Conservation (phyloP, 176 grass and related monocot species). For the Triticum aestivum region IWGSC_CS_RefSeq_v2.1 NC_057803.1:26315090-26315589, state of each 20-base stretch:
- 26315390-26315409: neutral
- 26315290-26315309: constrained; percentile 23
- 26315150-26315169: too few species aligned
- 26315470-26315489: constrained; percentile 40
- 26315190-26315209: neutral
- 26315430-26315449: neutral
- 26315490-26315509: constrained; percentile 6
- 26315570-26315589: constrained; percentile 50
- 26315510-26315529: constrained; percentile 11
- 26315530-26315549: constrained; percentile 37
- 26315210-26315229: constrained; percentile 66
- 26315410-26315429: neutral
- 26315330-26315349: neutral
- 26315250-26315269: constrained; percentile 39
- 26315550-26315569: neutral
- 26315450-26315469: constrained; percentile 35
- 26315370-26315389: neutral
- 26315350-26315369: constrained; percentile 20
- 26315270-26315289: neutral
- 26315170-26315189: too few species aligned
- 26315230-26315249: constrained; percentile 68
- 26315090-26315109: constrained; percentile 69
- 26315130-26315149: neutral
- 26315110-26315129: constrained; percentile 88
- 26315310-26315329: neutral